Conservation (phyloP, 2,329 filamentous ascomycete species). For the Microascus cirrosus region DNA sequence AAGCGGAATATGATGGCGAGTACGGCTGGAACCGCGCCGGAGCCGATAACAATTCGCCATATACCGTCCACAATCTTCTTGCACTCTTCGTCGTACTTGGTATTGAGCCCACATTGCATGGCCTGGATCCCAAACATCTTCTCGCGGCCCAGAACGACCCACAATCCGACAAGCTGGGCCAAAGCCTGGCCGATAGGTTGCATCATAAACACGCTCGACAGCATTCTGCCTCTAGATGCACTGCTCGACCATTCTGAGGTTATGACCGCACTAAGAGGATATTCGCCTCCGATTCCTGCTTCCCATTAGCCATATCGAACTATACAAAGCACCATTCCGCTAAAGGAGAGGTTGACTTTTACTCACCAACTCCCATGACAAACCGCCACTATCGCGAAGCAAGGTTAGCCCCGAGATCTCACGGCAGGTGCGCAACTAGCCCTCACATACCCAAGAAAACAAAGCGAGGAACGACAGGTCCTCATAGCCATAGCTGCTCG, state of each 20-base stretch:
- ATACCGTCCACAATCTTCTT: constrained; percentile 43
- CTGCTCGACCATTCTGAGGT: constrained; percentile 55
- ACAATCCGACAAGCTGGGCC: constrained; percentile 50
- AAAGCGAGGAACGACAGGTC: constrained; percentile 38
- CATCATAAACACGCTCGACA: constrained; percentile 58
- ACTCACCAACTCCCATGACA: constrained; percentile 39
- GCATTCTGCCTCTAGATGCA: constrained; percentile 54
- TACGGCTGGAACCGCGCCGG: constrained; percentile 51
- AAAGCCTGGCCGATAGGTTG: constrained; percentile 57
- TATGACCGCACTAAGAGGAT: constrained; percentile 56
- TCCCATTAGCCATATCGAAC: background rate
- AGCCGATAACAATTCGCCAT: constrained; percentile 57
- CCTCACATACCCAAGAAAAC: constrained; percentile 30
- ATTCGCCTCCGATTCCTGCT: constrained; percentile 54
- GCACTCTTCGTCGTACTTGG: constrained; percentile 30
- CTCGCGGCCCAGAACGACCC: constrained; percentile 35
- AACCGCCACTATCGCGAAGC: constrained; percentile 31
- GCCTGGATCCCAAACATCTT: constrained; percentile 26
- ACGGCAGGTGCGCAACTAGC: background rate
- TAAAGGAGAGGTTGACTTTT: background rate
- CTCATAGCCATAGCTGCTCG: constrained; percentile 35
- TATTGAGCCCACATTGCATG: constrained; percentile 36
- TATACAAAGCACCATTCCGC: background rate
- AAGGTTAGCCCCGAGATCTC: background rate
- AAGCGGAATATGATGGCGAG: constrained; percentile 56